Conservation (phyloP, 148 eudicot species). For the Vaccinium corymbosum region DNA sequence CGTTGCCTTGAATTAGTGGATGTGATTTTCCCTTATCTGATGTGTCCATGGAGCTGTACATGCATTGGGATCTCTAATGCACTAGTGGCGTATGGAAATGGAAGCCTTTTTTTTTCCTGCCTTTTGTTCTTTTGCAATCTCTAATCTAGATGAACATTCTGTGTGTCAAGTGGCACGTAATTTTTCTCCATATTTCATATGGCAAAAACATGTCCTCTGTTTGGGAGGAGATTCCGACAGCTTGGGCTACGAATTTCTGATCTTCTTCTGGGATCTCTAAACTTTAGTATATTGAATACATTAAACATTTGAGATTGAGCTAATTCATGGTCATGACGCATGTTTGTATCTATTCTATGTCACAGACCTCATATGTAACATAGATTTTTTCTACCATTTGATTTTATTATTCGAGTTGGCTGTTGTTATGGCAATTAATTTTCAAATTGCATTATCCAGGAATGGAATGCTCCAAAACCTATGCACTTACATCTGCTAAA, state of each 20-base stretch:
- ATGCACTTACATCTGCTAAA: conserved; percentile 68
- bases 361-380: neutral
- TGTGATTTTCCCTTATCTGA: too few species aligned
- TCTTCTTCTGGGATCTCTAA: conserved; percentile 10
- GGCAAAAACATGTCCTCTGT: neutral
- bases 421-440: neutral
- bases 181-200: neutral
- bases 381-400: neutral
- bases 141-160: neutral
- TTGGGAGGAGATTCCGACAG: neutral
- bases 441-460: conserved; percentile 43
- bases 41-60: neutral
- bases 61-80: neutral
- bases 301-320: neutral
- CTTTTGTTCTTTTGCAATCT: neutral
- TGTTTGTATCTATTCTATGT: neutral
- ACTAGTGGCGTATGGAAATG: neutral
- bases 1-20: neutral
- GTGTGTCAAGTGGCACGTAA: neutral
- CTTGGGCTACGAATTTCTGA: neutral
- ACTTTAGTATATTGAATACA: neutral
- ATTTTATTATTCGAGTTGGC: neutral
- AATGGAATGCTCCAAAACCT: conserved; percentile 70
- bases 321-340: neutral
- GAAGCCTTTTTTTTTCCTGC: neutral